Conservation (phyloP, 257 asterid genomes). For the Fraxinus pennsylvanica region DNA sequence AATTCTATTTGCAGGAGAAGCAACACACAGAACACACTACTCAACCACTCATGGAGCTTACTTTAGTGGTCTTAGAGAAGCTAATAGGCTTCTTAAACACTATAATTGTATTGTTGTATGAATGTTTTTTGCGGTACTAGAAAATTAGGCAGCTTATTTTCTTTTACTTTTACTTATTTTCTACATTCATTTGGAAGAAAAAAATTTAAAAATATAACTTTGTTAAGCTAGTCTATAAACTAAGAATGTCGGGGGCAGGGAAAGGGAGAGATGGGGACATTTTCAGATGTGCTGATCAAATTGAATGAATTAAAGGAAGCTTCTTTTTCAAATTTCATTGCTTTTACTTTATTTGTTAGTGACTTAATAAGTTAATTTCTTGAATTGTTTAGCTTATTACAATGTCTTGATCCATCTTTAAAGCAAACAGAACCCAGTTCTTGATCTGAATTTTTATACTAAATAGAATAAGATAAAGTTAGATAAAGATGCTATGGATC, state of each 20-base stretch:
- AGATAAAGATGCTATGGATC: conserved; percentile 34
- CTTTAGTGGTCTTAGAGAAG: conserved; percentile 89
- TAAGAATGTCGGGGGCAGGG: conserved; percentile 25
- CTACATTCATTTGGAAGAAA: conserved; percentile 25
- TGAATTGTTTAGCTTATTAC: not conserved
- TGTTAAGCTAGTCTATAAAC: conserved; percentile 8
- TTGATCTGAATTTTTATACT: conserved; percentile 7
- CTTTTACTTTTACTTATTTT: conserved; percentile 15
- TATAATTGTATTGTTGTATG: conserved; percentile 46
- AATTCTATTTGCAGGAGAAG: conserved; percentile 88
- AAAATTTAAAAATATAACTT: conserved; percentile 3
- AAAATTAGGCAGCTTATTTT: conserved; percentile 20
- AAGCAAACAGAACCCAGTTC: conserved; percentile 7
- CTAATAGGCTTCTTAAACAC: conserved; percentile 80
- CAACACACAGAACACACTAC: conserved; percentile 74
- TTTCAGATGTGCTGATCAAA: conserved; percentile 17
- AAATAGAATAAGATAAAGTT: not conserved
- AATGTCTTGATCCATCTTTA: not conserved
- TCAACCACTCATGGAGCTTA: conserved; percentile 98
- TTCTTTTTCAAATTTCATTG: conserved; percentile 23
- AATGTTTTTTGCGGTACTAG: conserved; percentile 36
- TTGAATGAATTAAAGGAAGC: conserved; percentile 34
- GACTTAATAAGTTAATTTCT: not conserved
- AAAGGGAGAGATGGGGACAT: conserved; percentile 40
- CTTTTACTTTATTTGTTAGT: not conserved